Evolutionary conservation across 805 yeast species (phyloP), one percentile per base, ranked within the genome.

Genomic region (Ogataea allantospora): DNA sequence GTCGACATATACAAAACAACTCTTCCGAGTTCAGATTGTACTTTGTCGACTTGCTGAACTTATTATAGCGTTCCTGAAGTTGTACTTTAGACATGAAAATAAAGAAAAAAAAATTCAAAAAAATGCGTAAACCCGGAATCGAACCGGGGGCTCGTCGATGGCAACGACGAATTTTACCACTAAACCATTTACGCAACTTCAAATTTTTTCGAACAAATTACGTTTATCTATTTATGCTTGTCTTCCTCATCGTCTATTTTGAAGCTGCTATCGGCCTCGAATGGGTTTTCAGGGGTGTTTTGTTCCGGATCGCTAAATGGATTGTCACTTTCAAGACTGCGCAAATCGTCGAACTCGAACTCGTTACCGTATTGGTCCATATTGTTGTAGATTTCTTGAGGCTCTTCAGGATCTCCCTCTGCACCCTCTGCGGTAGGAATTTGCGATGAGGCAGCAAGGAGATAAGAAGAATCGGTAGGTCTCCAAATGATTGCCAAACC

Each of bases 371-470:
- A 60, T 27, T 63, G 62, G 13, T 56, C 63, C 35, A 55, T 44
- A 30, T 55, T 57, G 30, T 48, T 45, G 44, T 45, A 54, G 9
- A 56, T 43, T n/a, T 47, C 47, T 32, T 50, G 50, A 18, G 54
- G 51, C 6, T 53, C 51, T 8, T 48, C 45, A 4, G 46, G 50
- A 24, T 51, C 51, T 13, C 38, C 49, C 2, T 38, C 83, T 28
- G 77, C 88, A 24, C 71, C 73, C 45, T 83, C 86, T 20, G 52
- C 44, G 7, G 56, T 83, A 48, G 96, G 93, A 30, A 93, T 70
- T 65, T 93, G 98, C 36, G 88, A 87, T 2, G 96, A 86, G 46
- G 89, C 89, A 9, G 97, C 98, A 56, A 93, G 76, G 77, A 95
- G 82, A 55, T 89, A 85, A 41, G 96, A 88, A 27, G 95, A 88